Base-by-base conservation (phyloP, 1,284 basidiomycete genomes). In the Cystobasidium slooffiae region DNA sequence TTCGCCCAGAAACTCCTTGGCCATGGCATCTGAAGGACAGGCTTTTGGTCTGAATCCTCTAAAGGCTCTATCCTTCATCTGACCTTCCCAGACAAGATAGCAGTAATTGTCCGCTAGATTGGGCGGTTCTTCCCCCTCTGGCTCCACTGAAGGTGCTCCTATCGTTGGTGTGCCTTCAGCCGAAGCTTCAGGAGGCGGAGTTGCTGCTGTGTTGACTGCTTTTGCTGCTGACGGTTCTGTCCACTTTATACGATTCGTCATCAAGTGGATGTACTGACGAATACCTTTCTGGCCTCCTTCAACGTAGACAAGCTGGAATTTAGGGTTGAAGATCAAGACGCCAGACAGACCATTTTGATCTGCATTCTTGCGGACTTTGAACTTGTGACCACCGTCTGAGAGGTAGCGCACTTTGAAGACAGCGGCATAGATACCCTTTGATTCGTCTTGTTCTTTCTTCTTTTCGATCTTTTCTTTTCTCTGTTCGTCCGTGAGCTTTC, bases 331-430 rank as follows among this genome's bases (percentile, higher is more conserved):
- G 79, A 98, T 90, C 79, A 90, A 91, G 24, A 96, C 84, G 4
- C 97, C 96, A 0, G 92, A 91, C 18, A 99, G 86, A 75, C 88
- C 89, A 81, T 90, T 86, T 82, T 98, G 94, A 81, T 96, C 90
- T 1, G 96, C 96, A 80, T 98, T 99, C 85, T 92, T 93, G 75
- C 92, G 89, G 52, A 98, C 92, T 85, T 99, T 99, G 87, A 94
- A 97, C 77, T 91, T 90, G 80, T 99, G 97, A 16, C 92, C 87
- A 0, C 91, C 93, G 81, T 97, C 94, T n/a, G 90, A 87, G 58
- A 99, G 88, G 73, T 89, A 91, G 81, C 91, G 91, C 78, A 99
- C 87, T 83, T 92, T 93, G 78, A 8, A 52, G 72, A 69, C 49
- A 1, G 91, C 90, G 12, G 89, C 93, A 77, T 86, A 87, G 3